Evolutionary conservation across 2,329 filamentous ascomycete species (phyloP), one percentile per base, ranked within the genome.

Genomic region (Pestalotiopsis sp.): DNA sequence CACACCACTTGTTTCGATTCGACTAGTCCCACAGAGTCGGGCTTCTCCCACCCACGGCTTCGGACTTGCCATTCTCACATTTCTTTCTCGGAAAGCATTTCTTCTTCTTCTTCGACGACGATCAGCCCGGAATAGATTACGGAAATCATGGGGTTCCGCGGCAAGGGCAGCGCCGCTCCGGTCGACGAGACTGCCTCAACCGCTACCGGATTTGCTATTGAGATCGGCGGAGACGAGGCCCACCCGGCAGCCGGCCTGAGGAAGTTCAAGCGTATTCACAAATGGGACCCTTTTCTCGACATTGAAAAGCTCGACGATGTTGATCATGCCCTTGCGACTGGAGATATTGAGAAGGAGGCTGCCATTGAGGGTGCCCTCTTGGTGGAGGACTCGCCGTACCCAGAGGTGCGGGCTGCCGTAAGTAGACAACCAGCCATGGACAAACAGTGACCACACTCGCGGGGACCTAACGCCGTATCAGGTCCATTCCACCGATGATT

Each of bases 361-460:
- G 84, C 85, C 69, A 84, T 90, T 72, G 87, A 90, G 73, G 84
- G 87, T 72, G 86, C 87, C 61, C 79, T 87, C 69, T 82, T 90
- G 74, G 84, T 90, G 75, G 89, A 91, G 68, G 89, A 91, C 77
- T 91, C 89, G 62, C 90, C 90, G 2, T 92, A 91, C 74, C 88
- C 89, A 49, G 89, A 91, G 80, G 90, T 91, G 67, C 87, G 90
- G 72, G 87, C 89, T 31, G 87, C 90, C 20, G 90, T 92, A 39
- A 65, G 62, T 66, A 56, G 20, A 6, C 41, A 17, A 17, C 14
- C 23, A 11, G 27, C 23, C 31, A 36, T 39, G 59, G 3, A 20
- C 56, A 59, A 20, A n/a, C 17, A 52, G 45, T 23, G 14, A n/a
- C 20, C 45, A n/a, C 31, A 9, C 23, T 39, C 11, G 13, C 31